Percentiles rank a stretch among this genome's conserved stretches.
phyloP scores from a whole-genome alignment of 2,329 filamentous ascomycete species.

The Blastomyces percursus region DNA sequence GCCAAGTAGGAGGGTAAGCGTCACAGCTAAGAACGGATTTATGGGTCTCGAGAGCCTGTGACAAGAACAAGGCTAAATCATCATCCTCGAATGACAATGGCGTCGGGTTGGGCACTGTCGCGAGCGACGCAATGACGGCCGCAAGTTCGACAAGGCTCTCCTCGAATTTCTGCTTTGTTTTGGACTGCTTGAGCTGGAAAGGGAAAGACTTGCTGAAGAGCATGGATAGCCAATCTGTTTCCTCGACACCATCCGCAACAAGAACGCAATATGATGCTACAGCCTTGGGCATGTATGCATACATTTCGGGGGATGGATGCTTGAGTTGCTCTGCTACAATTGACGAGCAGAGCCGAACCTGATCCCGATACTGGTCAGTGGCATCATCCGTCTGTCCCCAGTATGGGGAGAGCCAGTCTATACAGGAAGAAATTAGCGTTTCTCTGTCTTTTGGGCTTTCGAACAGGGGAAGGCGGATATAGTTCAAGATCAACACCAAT shows the following conservation, averaged over 20 bases:
- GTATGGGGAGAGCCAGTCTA: constrained; percentile 83
- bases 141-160: constrained; percentile 83
- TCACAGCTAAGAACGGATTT: constrained; percentile 82
- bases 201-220: constrained; percentile 86
- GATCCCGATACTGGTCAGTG: constrained; percentile 79
- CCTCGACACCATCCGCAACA: constrained; percentile 50
- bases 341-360: constrained; percentile 86
- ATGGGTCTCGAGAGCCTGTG: constrained; percentile 70
- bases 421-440: constrained; percentile 66
- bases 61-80: constrained; percentile 62
- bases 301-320: constrained; percentile 66
- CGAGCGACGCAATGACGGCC: constrained; percentile 71
- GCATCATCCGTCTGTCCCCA: constrained; percentile 70
- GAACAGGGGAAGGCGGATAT: constrained; percentile 73
- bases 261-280: constrained; percentile 80
- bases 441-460: constrained; percentile 63
- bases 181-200: constrained; percentile 63
- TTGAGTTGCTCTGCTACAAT: constrained; percentile 78
- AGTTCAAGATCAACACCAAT: constrained; percentile 83
- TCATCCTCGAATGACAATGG: constrained; percentile 66
- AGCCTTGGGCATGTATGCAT: constrained; percentile 81
- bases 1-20: constrained; percentile 79
- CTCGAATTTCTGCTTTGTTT: constrained; percentile 56
- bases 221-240: constrained; percentile 59
- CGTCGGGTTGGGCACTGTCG: constrained; percentile 61